Evolutionary conservation across 495 filamentous ascomycete species (phyloP).

Genomic region (Achaetomiella virescens): DNA sequence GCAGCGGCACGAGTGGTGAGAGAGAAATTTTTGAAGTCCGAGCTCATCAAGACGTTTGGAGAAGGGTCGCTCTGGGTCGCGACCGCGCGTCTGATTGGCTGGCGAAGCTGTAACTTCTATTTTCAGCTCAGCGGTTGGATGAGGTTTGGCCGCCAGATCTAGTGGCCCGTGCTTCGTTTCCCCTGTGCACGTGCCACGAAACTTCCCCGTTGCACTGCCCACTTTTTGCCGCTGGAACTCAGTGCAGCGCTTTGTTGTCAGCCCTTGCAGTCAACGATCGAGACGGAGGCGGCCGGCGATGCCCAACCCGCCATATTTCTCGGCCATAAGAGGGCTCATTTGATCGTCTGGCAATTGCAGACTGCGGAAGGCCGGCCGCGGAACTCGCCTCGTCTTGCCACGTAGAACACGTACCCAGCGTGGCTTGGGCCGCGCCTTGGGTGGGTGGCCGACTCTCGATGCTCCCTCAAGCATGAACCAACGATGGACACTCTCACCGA

Average conservation of each 20-base stretch:
- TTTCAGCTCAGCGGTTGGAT: constrained; percentile 17
- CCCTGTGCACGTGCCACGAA: neutral
- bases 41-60: constrained; percentile 12
- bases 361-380: neutral
- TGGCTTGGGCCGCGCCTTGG: too few species aligned
- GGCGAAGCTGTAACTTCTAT: constrained; percentile 12
- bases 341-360: neutral
- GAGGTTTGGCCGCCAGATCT: neutral
- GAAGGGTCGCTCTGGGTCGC: constrained; percentile 3
- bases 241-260: neutral
- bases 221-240: neutral
- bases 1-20: constrained; percentile 15
- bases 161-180: neutral
- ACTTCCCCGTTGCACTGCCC: neutral
- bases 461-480: too few species aligned
- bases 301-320: neutral
- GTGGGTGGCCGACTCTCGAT: too few species aligned
- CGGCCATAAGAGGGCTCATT: neutral
- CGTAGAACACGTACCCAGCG: neutral
- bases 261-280: neutral
- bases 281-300: neutral
- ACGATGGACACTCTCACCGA: too few species aligned
- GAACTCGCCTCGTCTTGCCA: neutral
- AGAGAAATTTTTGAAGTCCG: constrained; percentile 3
- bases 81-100: constrained; percentile 22